Base-by-base conservation (phyloP, 345 rosid genomes). In the Salix brachista region DNA sequence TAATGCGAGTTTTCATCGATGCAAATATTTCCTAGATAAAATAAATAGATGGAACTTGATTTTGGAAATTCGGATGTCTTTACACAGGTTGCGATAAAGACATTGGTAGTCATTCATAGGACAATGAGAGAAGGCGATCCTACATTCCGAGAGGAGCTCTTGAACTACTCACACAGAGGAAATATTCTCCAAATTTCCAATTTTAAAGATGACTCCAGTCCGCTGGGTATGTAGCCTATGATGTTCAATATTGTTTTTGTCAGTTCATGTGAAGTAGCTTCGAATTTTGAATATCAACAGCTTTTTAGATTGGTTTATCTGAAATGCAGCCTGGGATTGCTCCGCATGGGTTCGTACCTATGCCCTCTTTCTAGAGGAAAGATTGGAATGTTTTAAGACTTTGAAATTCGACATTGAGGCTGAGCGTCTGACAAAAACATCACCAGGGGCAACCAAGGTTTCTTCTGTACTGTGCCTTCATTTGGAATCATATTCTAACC, bases 121-220 rank as follows among this genome's bases (percentile, higher is more conserved):
- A 90, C 99, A 58, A 78, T 93, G 79, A 90, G 99, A 84, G 99
- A 96, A 81, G 97, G 98, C 61, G 99, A 96, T 86, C 97, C 98
- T 17, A 90, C 94, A 1, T 95, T 95, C 67, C 84, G 93, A 71
- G 98, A 95, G 85, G 99, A 93, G 85, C 92, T 95, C 74, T 71
- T 91, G 36, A 90, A 84, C 83, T 92, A 89, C 81, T 87, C 94
- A 26, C 90, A 77, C 17, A 81, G 97, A 86, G 91, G 94, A 73
- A 91, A 87, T 50, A 87, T 96, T 72, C 96, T 96, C 72, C 92
- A 94, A 78, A 92, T 96, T 34, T 91, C 98, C 69, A 90, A 93
- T 77, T 96, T 96, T 84, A 96, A 96, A 84, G 99, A 96, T 65
- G 97, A 96, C 34, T 91, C 99, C 7, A 92, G 96, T 77, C 91